These are phyloP conservation scores for Hyaloscypha finlandica DNA, from an alignment of 495 filamentous ascomycete genomes.

Conservation along the genomic window DNA sequence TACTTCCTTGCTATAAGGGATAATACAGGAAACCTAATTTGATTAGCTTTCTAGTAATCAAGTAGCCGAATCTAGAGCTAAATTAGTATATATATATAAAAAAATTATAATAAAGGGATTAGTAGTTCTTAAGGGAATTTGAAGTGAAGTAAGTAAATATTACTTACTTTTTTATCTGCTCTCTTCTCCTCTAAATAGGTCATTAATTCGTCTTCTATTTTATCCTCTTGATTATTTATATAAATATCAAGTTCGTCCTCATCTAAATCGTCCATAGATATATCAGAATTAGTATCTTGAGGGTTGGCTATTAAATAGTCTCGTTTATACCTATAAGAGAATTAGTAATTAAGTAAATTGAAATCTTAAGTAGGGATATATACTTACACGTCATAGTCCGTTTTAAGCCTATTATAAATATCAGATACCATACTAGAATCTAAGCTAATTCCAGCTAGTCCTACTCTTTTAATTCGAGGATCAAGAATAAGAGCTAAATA, in stretches of 20 bases:
- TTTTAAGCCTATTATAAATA: not conserved
- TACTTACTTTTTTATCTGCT: not conserved
- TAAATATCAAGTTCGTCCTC: not conserved
- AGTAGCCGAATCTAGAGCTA: not conserved
- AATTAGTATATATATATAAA: not conserved
- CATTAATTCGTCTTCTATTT: not conserved
- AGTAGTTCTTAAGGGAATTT: no score
- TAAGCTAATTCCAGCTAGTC: not conserved
- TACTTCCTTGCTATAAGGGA: not conserved
- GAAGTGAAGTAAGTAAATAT: no score
- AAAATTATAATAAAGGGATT: not conserved
- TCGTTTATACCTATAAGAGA: not conserved
- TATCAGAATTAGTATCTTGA: not conserved
- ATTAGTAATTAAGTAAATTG: not conserved
- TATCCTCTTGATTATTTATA: not conserved
- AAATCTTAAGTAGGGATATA: not conserved
- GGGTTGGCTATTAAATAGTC: not conserved
- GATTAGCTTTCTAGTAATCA: not conserved
- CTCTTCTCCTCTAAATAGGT: not conserved
- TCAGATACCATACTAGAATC: not conserved
- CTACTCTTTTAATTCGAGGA: constrained; percentile 7
- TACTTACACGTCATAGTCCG: not conserved
- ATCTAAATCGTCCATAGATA: not conserved
- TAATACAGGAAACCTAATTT: not conserved
- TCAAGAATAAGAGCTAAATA: constrained; percentile 15